Conservation (phyloP, 1,139 yeast species). For the Suzukiozyma palmioleophila region DNA sequence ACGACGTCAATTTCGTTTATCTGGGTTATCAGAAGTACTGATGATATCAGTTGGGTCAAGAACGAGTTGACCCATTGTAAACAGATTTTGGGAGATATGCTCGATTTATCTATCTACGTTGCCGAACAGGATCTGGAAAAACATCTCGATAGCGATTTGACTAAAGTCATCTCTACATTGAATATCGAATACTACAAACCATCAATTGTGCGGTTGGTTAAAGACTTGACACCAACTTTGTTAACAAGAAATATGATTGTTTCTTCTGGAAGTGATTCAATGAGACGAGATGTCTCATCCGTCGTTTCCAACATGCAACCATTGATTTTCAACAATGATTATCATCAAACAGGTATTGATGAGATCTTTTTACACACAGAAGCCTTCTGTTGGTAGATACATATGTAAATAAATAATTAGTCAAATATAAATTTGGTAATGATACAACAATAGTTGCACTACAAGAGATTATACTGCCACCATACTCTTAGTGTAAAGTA, state of each 20-base stretch:
- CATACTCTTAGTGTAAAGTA: too few relatives aligned
- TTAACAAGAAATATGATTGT: slow-evolving; percentile 42
- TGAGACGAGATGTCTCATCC: slow-evolving; percentile 41
- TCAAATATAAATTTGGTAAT: too few relatives aligned
- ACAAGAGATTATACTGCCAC: too few relatives aligned
- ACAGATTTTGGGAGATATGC: slow-evolving; percentile 18
- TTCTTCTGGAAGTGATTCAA: slow-evolving; percentile 47
- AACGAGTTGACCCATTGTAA: slow-evolving; percentile 33
- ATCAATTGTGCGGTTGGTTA: slow-evolving; percentile 17
- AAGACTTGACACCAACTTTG: slow-evolving; percentile 17
- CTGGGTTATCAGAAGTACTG: slow-evolving; percentile 43
- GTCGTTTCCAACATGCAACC: slow-evolving; percentile 38
- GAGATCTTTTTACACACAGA: slow-evolving; percentile 60
- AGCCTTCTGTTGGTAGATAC: slow-evolving; percentile 49
- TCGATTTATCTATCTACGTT: slow-evolving; percentile 27
- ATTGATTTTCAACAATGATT: slow-evolving; percentile 27
- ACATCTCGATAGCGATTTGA: slow-evolving; percentile 6
- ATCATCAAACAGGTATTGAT: slow-evolving; percentile 24
- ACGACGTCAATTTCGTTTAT: slow-evolving; percentile 35
- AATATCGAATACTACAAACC: slow-evolving; percentile 31
- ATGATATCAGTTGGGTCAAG: slow-evolving; percentile 43
- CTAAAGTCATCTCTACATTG: not conserved
- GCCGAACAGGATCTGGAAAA: slow-evolving; percentile 11
- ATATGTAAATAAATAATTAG: not conserved
- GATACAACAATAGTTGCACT: too few relatives aligned